Conservation (phyloP, 805 yeast species). For the Cyberlindnera misumaiensis region DNA sequence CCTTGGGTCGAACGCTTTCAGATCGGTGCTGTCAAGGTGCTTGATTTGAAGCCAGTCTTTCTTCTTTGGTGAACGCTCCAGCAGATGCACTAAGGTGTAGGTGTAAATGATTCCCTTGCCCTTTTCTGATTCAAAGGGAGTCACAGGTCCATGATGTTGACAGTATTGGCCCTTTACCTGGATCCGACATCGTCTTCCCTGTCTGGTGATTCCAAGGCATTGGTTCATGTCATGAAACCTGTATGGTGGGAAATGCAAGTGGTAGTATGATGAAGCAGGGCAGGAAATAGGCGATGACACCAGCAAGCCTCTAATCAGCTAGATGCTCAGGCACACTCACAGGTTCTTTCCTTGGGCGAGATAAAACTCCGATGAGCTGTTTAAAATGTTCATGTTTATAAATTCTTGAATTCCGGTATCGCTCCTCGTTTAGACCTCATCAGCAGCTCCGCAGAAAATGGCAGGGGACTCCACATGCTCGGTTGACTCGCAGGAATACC, state of each 20-base stretch:
- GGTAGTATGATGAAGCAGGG: too few relatives aligned
- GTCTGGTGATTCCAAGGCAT: slow-evolving; percentile 17
- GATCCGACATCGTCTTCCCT: slow-evolving; percentile 12
- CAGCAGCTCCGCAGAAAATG: neutral
- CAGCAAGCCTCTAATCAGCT: too few relatives aligned
- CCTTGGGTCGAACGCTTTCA: slow-evolving; percentile 17
- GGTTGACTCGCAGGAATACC: neutral
- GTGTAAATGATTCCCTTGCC: slow-evolving; percentile 19
- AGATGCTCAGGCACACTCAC: too few relatives aligned
- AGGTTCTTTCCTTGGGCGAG: too few relatives aligned
- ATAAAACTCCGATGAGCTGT: too few relatives aligned
- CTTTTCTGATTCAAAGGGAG: too few relatives aligned
- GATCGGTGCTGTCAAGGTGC: neutral
- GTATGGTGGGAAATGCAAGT: too few relatives aligned
- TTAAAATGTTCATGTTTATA: neutral
- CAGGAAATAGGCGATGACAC: neutral
- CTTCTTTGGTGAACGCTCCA: slow-evolving; percentile 9
- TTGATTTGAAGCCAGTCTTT: slow-evolving; percentile 18
- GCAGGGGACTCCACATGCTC: neutral
- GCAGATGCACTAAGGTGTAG: slow-evolving; percentile 19
- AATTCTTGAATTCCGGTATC: neutral
- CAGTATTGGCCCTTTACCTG: slow-evolving; percentile 9
- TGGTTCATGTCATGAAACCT: slow-evolving; percentile 6
- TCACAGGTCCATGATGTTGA: neutral
- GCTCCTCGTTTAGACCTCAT: neutral